Evolutionary conservation across 1,284 basidiomycete genomes (phyloP), one percentile per base, ranked within the genome.

Genomic region (Marasmius fiardii): DNA sequence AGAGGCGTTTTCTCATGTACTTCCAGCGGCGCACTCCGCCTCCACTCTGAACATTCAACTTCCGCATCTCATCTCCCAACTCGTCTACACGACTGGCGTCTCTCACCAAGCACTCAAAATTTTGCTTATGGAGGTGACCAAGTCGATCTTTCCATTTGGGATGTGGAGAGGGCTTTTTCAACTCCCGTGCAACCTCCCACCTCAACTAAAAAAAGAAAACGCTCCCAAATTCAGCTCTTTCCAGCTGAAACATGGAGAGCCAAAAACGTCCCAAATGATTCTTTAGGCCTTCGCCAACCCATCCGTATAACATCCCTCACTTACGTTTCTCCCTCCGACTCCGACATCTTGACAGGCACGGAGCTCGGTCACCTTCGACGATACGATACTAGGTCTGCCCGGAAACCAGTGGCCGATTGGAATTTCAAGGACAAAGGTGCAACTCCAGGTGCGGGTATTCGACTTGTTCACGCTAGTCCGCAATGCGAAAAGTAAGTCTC

Each of bases 91-190:
- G 82, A 81, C 54, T 90, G 88, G 86, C 77, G 78, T n/a, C 69
- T 90, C 14, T 79, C 85, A 2, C 64, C 72, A 6, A 73, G 81
- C 52, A 71, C 71, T 4, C 67, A 74, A 23, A 78, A 79, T 0
- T 93, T 95, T 70, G 82, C 86, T 0, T 88, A 93, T 60, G 93
- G 88, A 5, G 93, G 93, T 3, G 87, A 95, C 63, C 93, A 95
- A 69, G 90, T 95, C 16, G 92, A 95, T 57, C 68, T 93, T 2
- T 93, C 91, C 1, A 65, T 95, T 1, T 95, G 91, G 89, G 79
- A 92, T 65, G 79, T 83, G 2, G 86, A 92, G 64, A 69, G 74
- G 43, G 85, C 91, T 0, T 92, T 95, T 60, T 54, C 65, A 5
- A 53, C 65, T 7, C 60, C 43, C 20, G 26, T 62, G 4, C 57